These are phyloP conservation scores for Fallopia convolvulus DNA, from an alignment of 148 eudicot genomes.

Conservation along the genomic window DNA sequence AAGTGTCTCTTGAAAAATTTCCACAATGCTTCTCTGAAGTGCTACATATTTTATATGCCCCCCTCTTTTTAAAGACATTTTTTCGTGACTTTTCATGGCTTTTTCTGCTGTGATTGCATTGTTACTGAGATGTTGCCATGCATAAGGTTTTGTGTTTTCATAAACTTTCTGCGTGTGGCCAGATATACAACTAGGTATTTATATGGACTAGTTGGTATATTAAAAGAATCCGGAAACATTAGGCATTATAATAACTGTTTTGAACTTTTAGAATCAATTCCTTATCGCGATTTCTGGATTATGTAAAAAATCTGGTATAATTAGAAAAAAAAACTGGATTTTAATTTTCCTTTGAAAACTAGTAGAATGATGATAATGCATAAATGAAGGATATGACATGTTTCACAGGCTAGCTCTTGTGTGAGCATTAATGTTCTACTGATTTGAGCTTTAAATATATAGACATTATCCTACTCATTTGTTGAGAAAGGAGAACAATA, in stretches of 20 bases:
- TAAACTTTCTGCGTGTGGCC: too few species aligned
- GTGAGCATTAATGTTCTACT: neutral
- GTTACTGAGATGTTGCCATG: neutral
- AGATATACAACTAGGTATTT: too few species aligned
- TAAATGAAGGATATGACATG: too few species aligned
- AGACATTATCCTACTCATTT: neutral
- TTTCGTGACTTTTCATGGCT: neutral
- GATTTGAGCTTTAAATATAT: neutral
- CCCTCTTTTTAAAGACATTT: neutral
- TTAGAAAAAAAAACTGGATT: too few species aligned
- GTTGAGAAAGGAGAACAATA: neutral
- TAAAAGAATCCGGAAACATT: too few species aligned
- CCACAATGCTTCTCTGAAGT: neutral
- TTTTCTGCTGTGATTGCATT: neutral
- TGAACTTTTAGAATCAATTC: too few species aligned
- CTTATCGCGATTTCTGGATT: too few species aligned
- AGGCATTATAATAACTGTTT: too few species aligned
- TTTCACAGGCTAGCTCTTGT: neutral
- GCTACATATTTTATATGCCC: neutral
- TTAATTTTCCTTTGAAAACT: too few species aligned
- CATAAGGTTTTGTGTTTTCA: neutral
- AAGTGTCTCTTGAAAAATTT: constrained; percentile 3
- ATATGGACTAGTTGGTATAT: too few species aligned
- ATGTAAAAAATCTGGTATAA: too few species aligned
- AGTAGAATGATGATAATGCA: too few species aligned